These are phyloP conservation scores for Wickerhamiella hasegawae DNA, from an alignment of 805 yeast genomes.

Conservation along the genomic window DNA sequence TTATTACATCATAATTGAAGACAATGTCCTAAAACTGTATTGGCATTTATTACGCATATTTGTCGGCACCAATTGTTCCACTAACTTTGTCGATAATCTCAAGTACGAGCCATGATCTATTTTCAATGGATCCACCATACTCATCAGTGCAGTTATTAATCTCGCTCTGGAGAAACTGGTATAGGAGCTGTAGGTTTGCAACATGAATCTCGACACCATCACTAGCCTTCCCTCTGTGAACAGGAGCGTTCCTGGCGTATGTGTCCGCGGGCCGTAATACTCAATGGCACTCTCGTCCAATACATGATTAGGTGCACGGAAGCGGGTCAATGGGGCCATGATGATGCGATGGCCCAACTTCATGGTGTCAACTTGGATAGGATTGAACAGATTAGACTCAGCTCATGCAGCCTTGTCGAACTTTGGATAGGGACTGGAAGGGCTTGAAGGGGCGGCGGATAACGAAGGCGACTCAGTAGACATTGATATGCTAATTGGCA, in stretches of 20 bases:
- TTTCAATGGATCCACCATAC: slow-evolving; percentile 49
- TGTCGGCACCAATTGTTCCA: slow-evolving; percentile 22
- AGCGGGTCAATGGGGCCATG: slow-evolving; percentile 37
- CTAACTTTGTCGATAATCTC: slow-evolving; percentile 32
- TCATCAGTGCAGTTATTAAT: slow-evolving; percentile 42
- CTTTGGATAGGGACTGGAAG: too few relatives aligned
- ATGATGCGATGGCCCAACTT: slow-evolving; percentile 26
- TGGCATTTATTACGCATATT: too few relatives aligned
- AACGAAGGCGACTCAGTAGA: too few relatives aligned
- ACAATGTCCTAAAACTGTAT: too few relatives aligned
- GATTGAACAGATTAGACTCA: slow-evolving; percentile 20
- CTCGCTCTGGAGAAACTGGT: slow-evolving; percentile 30
- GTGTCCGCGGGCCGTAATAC: slow-evolving; percentile 43
- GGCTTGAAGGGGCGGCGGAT: too few relatives aligned
- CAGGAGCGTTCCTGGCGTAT: slow-evolving; percentile 39
- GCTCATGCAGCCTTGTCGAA: too few relatives aligned
- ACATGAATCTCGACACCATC: slow-evolving; percentile 53
- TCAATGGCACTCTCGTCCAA: slow-evolving; percentile 32
- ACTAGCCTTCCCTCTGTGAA: slow-evolving; percentile 42
- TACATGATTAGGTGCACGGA: slow-evolving; percentile 22
- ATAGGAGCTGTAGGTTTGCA: slow-evolving; percentile 46
- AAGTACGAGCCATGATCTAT: slow-evolving; percentile 33
- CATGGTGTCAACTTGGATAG: slow-evolving; percentile 23
- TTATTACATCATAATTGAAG: too few relatives aligned
- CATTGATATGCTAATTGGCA: too few relatives aligned